phyloP scores from a whole-genome alignment of 2,329 filamentous ascomycete species.

The Aspergillus amoenus region DNA sequence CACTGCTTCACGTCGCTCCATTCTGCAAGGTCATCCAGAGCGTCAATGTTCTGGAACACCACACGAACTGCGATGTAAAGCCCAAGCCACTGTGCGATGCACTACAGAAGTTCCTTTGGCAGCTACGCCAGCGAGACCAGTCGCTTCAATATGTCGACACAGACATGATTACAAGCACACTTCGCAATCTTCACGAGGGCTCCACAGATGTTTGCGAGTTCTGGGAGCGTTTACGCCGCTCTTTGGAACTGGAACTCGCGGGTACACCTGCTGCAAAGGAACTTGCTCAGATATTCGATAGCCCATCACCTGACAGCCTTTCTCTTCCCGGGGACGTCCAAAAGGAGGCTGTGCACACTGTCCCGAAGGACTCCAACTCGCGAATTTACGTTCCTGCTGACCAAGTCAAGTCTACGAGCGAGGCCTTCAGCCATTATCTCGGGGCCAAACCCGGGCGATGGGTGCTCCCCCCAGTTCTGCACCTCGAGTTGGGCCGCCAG shows the following conservation, averaged over 20 bases:
- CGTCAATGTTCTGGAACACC: conserved; percentile 48
- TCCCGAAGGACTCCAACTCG: conserved; percentile 40
- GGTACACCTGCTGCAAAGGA: conserved; percentile 43
- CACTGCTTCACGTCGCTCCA: conserved; percentile 60
- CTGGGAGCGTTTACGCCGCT: conserved; percentile 55
- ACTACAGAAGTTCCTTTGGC: conserved; percentile 53
- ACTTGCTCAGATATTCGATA: conserved; percentile 51
- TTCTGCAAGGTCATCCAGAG: conserved; percentile 57
- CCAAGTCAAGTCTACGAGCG: conserved; percentile 36
- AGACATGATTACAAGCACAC: conserved; percentile 40
- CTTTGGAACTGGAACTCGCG: conserved; percentile 53
- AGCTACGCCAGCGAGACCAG: conserved; percentile 47
- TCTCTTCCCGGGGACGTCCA: conserved; percentile 14
- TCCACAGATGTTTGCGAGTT: conserved; percentile 55
- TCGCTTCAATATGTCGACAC: conserved; percentile 42
- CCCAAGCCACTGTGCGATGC: conserved; percentile 53
- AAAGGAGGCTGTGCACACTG: conserved; percentile 32
- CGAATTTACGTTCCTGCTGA: conserved; percentile 40
- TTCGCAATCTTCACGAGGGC: conserved; percentile 44
- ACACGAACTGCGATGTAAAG: conserved; percentile 44
- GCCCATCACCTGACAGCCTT: conserved; percentile 22
- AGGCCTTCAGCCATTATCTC: conserved; percentile 36
- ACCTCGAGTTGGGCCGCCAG: conserved; percentile 59
- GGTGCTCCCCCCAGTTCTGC: conserved; percentile 51
- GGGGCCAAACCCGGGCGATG: conserved; percentile 37